A percentile compares a stretch with the other conserved stretches of the same genome.
These are phyloP conservation scores for Citrus medica DNA, from an alignment of 345 rosid genomes.

Conservation along the genomic window DNA sequence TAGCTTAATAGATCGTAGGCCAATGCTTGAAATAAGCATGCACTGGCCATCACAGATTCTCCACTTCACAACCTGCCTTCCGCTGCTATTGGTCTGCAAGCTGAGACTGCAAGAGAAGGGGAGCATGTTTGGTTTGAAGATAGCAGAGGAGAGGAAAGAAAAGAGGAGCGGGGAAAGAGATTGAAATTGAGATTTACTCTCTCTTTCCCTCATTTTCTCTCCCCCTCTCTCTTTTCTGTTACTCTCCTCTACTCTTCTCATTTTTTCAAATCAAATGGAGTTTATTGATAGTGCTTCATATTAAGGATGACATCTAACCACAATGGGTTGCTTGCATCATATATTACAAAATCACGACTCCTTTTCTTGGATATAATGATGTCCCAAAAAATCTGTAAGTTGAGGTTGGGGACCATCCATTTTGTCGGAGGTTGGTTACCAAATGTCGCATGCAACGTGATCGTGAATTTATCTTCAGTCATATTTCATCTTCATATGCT, in stretches of 20 bases:
- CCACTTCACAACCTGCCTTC: background rate
- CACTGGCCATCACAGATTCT: background rate
- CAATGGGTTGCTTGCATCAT: background rate
- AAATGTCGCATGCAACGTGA: slow-evolving; percentile 20
- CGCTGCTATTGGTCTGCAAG: no score
- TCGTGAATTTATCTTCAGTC: slow-evolving; percentile 23
- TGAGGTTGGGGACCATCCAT: slow-evolving; percentile 29
- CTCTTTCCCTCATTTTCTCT: no score
- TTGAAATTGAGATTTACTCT: no score
- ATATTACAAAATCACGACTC: background rate
- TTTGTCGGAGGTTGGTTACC: slow-evolving; percentile 26
- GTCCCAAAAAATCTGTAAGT: background rate
- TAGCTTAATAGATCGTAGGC: no score
- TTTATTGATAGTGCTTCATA: background rate
- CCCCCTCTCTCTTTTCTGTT: no score
- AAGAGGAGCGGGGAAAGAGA: no score
- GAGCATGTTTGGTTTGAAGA: no score
- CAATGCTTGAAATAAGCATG: background rate
- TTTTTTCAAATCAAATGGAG: background rate
- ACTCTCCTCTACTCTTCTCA: background rate
- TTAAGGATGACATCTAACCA: background rate
- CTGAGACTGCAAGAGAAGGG: no score
- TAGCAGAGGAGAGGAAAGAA: no score
- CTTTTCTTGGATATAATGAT: background rate
- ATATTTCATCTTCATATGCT: slow-evolving; percentile 22